These are phyloP conservation scores for Sisymbrium irio DNA, from an alignment of 345 rosid species.

Conservation along the genomic window DNA sequence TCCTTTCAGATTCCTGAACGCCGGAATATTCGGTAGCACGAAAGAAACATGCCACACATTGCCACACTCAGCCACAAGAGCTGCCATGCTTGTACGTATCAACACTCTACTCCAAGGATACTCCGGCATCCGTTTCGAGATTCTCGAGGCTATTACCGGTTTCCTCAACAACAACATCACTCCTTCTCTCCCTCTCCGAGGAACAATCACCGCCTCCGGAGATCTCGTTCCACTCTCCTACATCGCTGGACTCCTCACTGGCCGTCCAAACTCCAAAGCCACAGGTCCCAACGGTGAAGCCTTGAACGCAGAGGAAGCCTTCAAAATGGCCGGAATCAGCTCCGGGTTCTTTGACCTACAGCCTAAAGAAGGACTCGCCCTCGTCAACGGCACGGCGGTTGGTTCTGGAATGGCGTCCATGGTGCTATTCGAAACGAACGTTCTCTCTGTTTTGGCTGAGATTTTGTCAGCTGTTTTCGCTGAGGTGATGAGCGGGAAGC, in stretches of 20 bases:
- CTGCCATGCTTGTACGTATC: conserved; percentile 76
- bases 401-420: conserved; percentile 73
- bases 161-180: conserved; percentile 66
- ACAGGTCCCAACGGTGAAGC: conserved; percentile 52
- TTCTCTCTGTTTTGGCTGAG: conserved; percentile 49
- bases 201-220: conserved; percentile 70
- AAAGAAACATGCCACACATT: conserved; percentile 56
- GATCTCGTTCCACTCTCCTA: conserved; percentile 71
- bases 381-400: conserved; percentile 77
- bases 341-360: conserved; percentile 59
- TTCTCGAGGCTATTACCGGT: conserved; percentile 61
- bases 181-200: conserved; percentile 73
- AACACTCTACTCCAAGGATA: conserved; percentile 76
- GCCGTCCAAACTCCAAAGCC: conserved; percentile 62
- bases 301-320: conserved; percentile 48
- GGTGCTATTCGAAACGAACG: conserved; percentile 62
- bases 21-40: conserved; percentile 64
- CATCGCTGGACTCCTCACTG: conserved; percentile 59
- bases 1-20: conserved; percentile 56
- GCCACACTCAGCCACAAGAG: conserved; percentile 61
- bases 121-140: conserved; percentile 71
- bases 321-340: conserved; percentile 41
- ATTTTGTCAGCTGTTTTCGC: conserved; percentile 63
- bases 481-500: conserved; percentile 76
- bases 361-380: conserved; percentile 73